Evolutionary conservation across 495 filamentous ascomycete species (phyloP), one percentile per base, ranked within the genome.

Genomic region (Daldinia vernicosa): DNA sequence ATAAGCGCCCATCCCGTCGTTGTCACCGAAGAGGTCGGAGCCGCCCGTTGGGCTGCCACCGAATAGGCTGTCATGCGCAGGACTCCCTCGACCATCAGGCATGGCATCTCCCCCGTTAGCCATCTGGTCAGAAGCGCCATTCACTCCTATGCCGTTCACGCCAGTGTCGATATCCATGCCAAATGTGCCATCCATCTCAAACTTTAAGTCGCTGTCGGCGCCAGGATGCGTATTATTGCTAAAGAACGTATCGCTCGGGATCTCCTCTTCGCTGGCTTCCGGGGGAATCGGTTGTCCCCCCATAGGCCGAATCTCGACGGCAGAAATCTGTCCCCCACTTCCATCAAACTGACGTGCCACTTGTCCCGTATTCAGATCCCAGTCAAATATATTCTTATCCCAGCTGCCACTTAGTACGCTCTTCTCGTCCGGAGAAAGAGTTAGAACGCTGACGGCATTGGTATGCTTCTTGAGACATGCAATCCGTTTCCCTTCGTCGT

Each of bases 331-430:
- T 1, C 90, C 84, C 4, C 91, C 92, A 70, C 85, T 91, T 24
- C 91, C 89, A 43, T 89, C 86, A 72, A 94, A 99, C 14, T 84
- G 83, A 28, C 93, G 88, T 55, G 88, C 87, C 15, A 91, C 83
- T 71, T 92, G 86, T 4, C 96, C 96, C 3, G 89, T 95, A 70
- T 98, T 93, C 33, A 99, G 77, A 75, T 99, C 95, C 95, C 95
- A 99, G 74, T 99, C 93, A 55, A 92, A 88, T 7, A 98, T 89
- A 17, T 86, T 88, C 80, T 97, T 97, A 77, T 99, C 95, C 95
- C 95, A 99, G 80, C 93, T 94, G 2, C 95, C 95, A 14, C 94
- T 97, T 3, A 99, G 82, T 39, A 98, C 85, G 30, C 91, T 94
- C 74, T 88, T 88, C 81, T 99, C 95, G 69, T 98, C 94, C 3